phyloP scores from a whole-genome alignment of 2,329 filamentous ascomycete genomes.

The Stemphylium beticola region DNA sequence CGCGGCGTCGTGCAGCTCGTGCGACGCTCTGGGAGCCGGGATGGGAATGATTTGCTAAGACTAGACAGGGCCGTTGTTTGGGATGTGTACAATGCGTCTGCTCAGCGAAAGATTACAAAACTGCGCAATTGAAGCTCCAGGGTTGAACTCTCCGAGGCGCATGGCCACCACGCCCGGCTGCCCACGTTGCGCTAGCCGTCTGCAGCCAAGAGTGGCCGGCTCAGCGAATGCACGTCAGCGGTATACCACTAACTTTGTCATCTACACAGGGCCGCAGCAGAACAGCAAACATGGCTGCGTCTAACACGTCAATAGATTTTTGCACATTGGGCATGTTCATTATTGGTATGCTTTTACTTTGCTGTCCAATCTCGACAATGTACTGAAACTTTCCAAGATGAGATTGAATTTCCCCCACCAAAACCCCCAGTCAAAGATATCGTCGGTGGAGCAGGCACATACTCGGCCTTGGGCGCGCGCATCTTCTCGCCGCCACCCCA shows the following conservation, averaged over 20 bases:
- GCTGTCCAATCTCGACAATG: conserved; percentile 13
- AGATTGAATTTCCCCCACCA: conserved; percentile 83
- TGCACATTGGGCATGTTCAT: conserved; percentile 70
- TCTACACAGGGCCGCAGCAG: background rate
- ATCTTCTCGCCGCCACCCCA: conserved; percentile 75
- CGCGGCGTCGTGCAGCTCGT: conserved; percentile 35
- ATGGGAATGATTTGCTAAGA: background rate
- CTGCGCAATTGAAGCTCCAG: conserved; percentile 9
- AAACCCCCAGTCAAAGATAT: conserved; percentile 73
- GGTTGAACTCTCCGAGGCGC: conserved; percentile 7
- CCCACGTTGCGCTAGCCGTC: conserved; percentile 22
- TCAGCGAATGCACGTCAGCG: conserved; percentile 12
- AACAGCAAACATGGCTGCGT: conserved; percentile 6
- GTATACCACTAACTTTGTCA: background rate
- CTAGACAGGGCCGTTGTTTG: background rate
- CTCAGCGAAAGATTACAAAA: background rate
- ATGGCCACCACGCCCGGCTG: conserved; percentile 14
- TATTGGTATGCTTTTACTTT: conserved; percentile 55
- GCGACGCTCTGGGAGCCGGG: conserved; percentile 1
- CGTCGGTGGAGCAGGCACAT: conserved; percentile 88
- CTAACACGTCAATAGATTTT: conserved; percentile 56
- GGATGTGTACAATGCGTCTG: background rate
- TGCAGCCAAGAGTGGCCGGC: conserved; percentile 20
- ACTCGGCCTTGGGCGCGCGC: conserved; percentile 84
- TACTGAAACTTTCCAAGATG: conserved; percentile 63